Evolutionary conservation across 257 asterid genomes (phyloP).

Genomic region (Coffea canephora): DNA sequence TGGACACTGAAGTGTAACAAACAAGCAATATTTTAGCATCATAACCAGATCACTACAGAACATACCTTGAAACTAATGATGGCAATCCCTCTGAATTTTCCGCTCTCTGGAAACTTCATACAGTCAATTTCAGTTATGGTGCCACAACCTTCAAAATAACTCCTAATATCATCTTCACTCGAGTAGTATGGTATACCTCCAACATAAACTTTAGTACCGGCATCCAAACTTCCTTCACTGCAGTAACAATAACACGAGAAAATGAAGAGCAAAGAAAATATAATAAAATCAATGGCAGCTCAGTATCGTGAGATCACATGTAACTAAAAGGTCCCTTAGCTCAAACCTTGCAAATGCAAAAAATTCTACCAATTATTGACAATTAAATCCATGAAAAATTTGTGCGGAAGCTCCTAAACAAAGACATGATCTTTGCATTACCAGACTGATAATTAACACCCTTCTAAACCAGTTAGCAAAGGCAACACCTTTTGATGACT

Average conservation of each 20-base stretch:
- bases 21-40: not conserved
- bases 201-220: constrained; percentile 63
- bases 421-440: not conserved
- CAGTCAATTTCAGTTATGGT: constrained; percentile 78
- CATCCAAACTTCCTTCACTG: constrained; percentile 45
- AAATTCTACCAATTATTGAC: not conserved
- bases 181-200: constrained; percentile 99
- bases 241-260: constrained; percentile 13
- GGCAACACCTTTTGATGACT: not conserved
- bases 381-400: not conserved
- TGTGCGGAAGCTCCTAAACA: not conserved
- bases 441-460: not conserved
- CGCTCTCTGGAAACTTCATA: constrained; percentile 81
- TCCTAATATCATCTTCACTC: constrained; percentile 87
- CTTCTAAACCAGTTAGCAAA: not conserved
- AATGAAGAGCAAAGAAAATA: constrained; percentile 4
- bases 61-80: constrained; percentile 81
- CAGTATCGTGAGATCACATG: not conserved
- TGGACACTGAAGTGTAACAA: too few relatives aligned
- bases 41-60: constrained; percentile 11
- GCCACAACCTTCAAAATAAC: constrained; percentile 93
- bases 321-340: not conserved
- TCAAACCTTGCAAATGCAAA: not conserved
- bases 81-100: constrained; percentile 98
- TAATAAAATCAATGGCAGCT: constrained; percentile 3